Evolutionary conservation across 2,329 filamentous ascomycete genomes (phyloP), one percentile per base, ranked within the genome.

Genomic region (Claviceps quebecensis): DNA sequence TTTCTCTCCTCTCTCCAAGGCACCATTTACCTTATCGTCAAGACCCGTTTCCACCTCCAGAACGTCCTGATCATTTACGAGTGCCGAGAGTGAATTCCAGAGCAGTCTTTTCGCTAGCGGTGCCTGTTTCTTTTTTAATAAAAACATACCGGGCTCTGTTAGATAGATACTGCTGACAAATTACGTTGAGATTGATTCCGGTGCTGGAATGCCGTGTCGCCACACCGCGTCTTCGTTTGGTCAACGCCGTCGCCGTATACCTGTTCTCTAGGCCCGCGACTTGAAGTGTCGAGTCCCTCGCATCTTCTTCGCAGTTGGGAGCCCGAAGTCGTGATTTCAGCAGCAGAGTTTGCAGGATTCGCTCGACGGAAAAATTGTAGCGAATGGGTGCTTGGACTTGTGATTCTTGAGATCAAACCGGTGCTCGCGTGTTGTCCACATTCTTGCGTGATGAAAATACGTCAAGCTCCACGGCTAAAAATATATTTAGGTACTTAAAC

Each of bases 91-190:
- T 67, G 73, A 86, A 71, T 64, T 51, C 60, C 67, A 65, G 56
- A 72, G 83, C 85, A 87, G 85, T 84, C 85, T 86, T 87, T 95
- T 89, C 90, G 90, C 90, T 96, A 96, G 86, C 89, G 81, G 86
- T 84, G 84, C 86, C 87, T 89, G 86, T 79, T 65, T 67, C n/a
- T 34, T 34, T 26, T 34, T 3, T 16, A 44, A 71, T 71, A 58
- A 59, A 51, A 19, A 29, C 65, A 70, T 68, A 80, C 87, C 86
- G 84, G 86, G 77, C 80, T 83, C 84, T 77, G 88, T 91, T 95
- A 95, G 89, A 95, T 95, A 95, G 89, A 80, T 80, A 81, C 82
- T 88, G 87, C 84, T 76, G 69, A 95, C 87, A 95, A 39, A 34
- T 11, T 34, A 34, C 29, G 9, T 34, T 9, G 29, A 34, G 29